Base-by-base conservation (phyloP, 768 basidiomycete genomes). In the Kwoniella heveanensis region DNA sequence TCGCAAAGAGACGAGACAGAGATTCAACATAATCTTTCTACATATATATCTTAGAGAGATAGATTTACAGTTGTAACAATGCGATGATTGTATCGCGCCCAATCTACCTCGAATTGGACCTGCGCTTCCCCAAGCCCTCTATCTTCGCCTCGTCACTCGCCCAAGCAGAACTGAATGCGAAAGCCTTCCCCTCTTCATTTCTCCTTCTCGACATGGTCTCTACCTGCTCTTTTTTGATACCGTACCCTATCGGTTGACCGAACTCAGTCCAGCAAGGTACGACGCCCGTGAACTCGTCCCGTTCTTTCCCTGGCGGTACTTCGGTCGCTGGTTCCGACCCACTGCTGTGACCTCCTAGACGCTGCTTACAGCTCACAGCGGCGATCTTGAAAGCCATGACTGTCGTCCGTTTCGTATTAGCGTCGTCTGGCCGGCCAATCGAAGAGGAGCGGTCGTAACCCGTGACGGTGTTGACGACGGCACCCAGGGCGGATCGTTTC, bases 191-290 rank as follows among this genome's bases (percentile, higher is more conserved):
- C 2, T 37, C 37, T n/a, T 29, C 36, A 10, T n/a, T 47, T 21
- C 48, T 57, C 10, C n/a, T 44, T 22, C 50, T 21, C 21, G 39
- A 54, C 21, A 67, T 8, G 8, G 39, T 17, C 22, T 63, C 54
- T 1, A 67, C 32, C 26, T 58, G 44, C 3, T 62, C 39, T 15
- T 21, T 3, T 55, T 67, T 61, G 36, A 37, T 22, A 12, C 66
- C 66, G 27, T 62, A 67, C 7, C 66, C 66, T 27, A 54, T 32
- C 12, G 53, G 60, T 44, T 52, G 30, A 15, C 66, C 66, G 56
- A 55, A 67, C 29, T 57, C 39, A 17, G 60, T 62, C 66, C 66
- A 67, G 46, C 66, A 67, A 15, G 66, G 66, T 21, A 67, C 48
- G 37, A 62, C 56, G 13, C 66, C 66, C 24, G 55, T 67, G 44